Conservation (phyloP, 2,329 filamentous ascomycete genomes). For the Epichloe sp. region DNA sequence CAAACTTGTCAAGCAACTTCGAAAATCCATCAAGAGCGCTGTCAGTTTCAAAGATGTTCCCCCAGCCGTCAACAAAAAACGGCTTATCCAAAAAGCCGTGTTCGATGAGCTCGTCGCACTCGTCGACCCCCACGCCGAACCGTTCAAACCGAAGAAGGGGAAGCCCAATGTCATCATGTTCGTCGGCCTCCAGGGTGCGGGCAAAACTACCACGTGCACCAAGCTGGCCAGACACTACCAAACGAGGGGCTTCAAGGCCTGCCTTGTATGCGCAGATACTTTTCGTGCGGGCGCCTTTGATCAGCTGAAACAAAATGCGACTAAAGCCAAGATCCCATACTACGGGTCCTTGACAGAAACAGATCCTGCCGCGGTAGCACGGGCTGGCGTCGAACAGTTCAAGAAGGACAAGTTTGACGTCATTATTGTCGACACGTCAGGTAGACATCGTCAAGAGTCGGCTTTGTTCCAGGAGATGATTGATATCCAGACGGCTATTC, state of each 20-base stretch:
- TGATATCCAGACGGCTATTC: constrained; percentile 84
- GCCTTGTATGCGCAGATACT: constrained; percentile 92
- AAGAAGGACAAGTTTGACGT: constrained; percentile 98
- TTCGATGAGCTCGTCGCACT: constrained; percentile 94
- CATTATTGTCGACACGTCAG: constrained; percentile 96
- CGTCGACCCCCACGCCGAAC: constrained; percentile 87
- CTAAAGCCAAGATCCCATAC: constrained; percentile 97
- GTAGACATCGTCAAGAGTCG: constrained; percentile 86
- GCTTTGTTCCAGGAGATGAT: constrained; percentile 96
- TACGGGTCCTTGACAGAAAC: constrained; percentile 94
- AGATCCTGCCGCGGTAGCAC: constrained; percentile 82
- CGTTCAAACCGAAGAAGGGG: constrained; percentile 94
- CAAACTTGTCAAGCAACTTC: constrained; percentile 76
- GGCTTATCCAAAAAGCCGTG: constrained; percentile 92
- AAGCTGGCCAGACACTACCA: constrained; percentile 94
- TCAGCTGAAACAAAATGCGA: constrained; percentile 96
- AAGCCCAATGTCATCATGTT: constrained; percentile 99
- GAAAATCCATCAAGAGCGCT: constrained; percentile 78
- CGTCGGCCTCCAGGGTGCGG: constrained; percentile 91
- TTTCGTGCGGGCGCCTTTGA: constrained; percentile 98
- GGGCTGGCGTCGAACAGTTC: constrained; percentile 96
- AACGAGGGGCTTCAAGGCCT: constrained; percentile 81
- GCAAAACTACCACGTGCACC: constrained; percentile 96
- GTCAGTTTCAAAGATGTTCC: constrained; percentile 92
- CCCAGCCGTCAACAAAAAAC: constrained; percentile 92